Conservation (phyloP, 345 rosid species). For the Syzygium oleosum region DNA sequence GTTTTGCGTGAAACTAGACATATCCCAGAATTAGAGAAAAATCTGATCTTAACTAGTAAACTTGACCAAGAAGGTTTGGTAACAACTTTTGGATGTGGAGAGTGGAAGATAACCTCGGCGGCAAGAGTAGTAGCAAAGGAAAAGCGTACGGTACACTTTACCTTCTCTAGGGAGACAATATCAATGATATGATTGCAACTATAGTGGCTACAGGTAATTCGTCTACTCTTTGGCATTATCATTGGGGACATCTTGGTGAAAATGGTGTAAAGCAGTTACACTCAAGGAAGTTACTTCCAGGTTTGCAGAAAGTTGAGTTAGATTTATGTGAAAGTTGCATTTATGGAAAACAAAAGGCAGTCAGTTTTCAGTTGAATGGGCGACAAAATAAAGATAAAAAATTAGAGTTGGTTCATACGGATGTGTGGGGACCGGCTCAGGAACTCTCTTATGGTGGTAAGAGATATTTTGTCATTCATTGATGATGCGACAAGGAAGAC, state of each 20-base stretch:
- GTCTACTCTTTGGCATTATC: neutral
- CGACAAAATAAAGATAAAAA: accelerated
- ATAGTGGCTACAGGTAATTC: accelerated
- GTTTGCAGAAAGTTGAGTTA: neutral
- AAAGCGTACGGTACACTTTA: accelerated
- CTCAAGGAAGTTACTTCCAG: neutral
- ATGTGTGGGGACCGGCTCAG: neutral
- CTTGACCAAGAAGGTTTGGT: neutral
- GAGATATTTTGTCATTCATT: neutral
- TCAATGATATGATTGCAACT: neutral
- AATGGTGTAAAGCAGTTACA: neutral
- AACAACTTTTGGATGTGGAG: too few species aligned
- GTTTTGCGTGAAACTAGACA: neutral
- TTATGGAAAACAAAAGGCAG: too few species aligned
- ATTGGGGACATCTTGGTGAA: neutral
- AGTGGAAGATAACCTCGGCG: too few species aligned
- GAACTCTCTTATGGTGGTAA: neutral
- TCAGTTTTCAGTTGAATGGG: accelerated
- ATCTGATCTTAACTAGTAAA: neutral
- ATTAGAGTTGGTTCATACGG: too few species aligned
- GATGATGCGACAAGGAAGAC: accelerated
- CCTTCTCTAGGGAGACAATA: neutral
- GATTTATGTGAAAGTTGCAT: neutral
- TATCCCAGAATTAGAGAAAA: neutral
- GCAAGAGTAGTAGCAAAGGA: too few species aligned